Base-by-base conservation (phyloP, 2,329 filamentous ascomycete genomes). In the Emergomyces orientalis region DNA sequence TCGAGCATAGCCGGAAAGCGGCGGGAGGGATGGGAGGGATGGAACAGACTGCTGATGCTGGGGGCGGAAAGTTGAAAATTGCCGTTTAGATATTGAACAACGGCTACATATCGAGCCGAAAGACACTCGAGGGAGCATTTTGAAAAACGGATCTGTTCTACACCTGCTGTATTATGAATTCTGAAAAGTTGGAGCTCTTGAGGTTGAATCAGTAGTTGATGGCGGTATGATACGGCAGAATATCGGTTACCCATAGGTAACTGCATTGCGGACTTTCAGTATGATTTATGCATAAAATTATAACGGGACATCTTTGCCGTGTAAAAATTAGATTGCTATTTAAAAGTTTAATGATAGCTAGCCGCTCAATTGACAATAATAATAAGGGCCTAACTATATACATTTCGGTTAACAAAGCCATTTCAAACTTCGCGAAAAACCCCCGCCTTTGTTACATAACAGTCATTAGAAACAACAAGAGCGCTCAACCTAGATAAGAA, bases 1-100 rank as follows among this genome's bases (percentile, higher is more conserved):
- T 54, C 71, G 72, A 63, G 80, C 76, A 68, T 80, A 79, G 61
- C 81, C 81, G 30, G 79, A 73, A 47, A 72, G 57, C 22, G 77
- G 77, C 39, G 76, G 75, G 34, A 67, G 47, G 27, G 75, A 72
- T 19, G 75, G 73, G 69, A 70, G 67, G 41, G 49, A n/a, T 8
- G 22, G 27, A 2, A 8, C 25, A 5, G 47, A 52, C 14, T 57
- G 27, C 25, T 63, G 65, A 9, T 56, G 58, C 27, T 61, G 60
- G 5, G 41, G 52, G 6, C 27, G 43, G 32, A 68, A 71, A 11
- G 71, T 71, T n/a, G 73, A 76, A 37, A 77, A 75, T 3, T 61
- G 64, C 25, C 72, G 70, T 52, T 64, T 63, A 54, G 62, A 67
- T 6, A 54, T 63, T 3, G 74, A 62, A 61, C 73, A 76, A 56